Base-by-base conservation (phyloP, 345 rosid genomes). In the Lenwebbia sp. region DNA sequence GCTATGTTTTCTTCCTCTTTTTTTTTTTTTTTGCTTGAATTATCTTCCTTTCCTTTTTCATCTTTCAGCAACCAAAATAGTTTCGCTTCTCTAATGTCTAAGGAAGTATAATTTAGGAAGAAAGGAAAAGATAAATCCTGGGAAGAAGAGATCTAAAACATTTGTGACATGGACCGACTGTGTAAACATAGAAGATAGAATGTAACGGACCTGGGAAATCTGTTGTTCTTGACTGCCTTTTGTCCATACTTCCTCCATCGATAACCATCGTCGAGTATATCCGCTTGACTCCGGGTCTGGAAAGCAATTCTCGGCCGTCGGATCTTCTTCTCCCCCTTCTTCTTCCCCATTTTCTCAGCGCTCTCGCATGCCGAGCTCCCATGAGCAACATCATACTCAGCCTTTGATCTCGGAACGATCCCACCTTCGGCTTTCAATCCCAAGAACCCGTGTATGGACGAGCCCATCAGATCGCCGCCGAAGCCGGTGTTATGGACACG, bases 231-330 rank as follows among this genome's bases (percentile, higher is more conserved):
- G 30, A 94, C 95, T 7, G 94, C 94, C 82, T 94, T 94, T 70
- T 94, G 96, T 0, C 96, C 96, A 50, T 94, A 94, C 85, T 94
- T 94, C 90, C 96, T 91, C 96, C 96, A 94, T 5, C 95, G 90
- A 89, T 94, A 94, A 44, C 96, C 96, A 89, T 94, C 96, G 74
- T 94, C 96, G 5, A 94, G 90, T 62, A 93, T 89, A 90, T 94
- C 96, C 65, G 93, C 94, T 10, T 90, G 95, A 54, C 93, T 94
- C 89, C 94, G 90, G 5, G 96, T 94, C 87, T 93, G 96, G 82
- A 94, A 94, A 52, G 96, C 96, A 86, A 87, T 90, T 58, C 88
- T 92, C 1, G 93, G 92, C 90, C 88, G 89, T 82, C 82, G 91
- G 5, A 87, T 84, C 92, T 92, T 92, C 93, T 92, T 92, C 78